Percentiles rank a stretch among this genome's conserved stretches.
Evolutionary conservation across 768 basidiomycete genomes (phyloP).

Genomic region (Sporobolomyces phaffii): DNA sequence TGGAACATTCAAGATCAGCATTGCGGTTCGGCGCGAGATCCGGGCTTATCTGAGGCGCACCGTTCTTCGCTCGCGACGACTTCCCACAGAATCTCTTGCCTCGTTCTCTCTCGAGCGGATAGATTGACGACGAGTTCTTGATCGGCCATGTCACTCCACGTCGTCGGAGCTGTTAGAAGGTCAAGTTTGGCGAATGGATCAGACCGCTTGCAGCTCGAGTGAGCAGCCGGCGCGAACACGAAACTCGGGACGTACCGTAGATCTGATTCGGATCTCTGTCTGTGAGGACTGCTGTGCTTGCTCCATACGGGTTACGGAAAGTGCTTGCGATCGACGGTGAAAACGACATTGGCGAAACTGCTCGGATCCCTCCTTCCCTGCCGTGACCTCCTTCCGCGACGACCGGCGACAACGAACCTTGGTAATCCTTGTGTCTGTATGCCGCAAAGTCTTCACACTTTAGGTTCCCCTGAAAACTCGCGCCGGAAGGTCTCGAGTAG

Average conservation of each 20-base stretch:
- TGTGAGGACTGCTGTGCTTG: neutral
- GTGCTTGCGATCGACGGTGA: constrained; percentile 5
- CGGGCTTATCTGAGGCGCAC: constrained; percentile 11
- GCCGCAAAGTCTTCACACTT: too few species aligned
- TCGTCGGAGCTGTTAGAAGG: constrained; percentile 31
- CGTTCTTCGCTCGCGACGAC: constrained; percentile 44
- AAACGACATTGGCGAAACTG: constrained; percentile 18
- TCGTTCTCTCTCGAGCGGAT: constrained; percentile 41
- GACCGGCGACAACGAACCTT: too few species aligned
- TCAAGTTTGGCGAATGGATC: neutral
- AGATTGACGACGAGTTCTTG: constrained; percentile 43
- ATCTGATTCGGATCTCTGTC: constrained; percentile 24
- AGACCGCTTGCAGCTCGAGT: too few species aligned
- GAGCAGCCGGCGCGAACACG: neutral
- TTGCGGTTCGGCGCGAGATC: neutral
- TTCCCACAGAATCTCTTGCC: constrained; percentile 46
- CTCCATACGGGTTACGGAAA: constrained; percentile 14
- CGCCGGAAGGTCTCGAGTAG: too few species aligned
- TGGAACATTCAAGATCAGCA: neutral
- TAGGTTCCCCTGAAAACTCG: too few species aligned
- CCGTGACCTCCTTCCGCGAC: neutral
- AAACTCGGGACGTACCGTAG: constrained; percentile 10
- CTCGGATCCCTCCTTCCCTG: neutral
- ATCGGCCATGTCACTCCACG: constrained; percentile 44
- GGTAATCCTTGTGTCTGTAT: too few species aligned